Percentiles rank a stretch among this genome's conserved stretches.
These are phyloP conservation scores for Cercophora scortea DNA, from an alignment of 495 filamentous ascomycete genomes.

Conservation along the genomic window DNA sequence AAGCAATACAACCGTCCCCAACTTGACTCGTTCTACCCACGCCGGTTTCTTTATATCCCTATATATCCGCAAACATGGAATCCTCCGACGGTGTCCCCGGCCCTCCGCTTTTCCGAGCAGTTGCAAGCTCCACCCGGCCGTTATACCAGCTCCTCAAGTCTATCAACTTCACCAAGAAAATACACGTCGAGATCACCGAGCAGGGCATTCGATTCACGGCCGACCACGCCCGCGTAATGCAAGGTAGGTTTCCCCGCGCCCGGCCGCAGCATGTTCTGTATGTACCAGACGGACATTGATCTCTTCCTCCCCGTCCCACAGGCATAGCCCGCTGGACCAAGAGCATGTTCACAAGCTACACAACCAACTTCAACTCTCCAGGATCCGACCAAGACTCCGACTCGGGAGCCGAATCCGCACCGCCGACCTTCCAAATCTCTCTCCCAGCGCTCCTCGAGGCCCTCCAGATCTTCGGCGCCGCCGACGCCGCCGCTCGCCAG, in stretches of 20 bases:
- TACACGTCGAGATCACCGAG: slow-evolving; percentile 73
- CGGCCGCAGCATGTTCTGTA: neutral
- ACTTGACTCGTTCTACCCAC: neutral
- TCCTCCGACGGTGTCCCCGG: slow-evolving; percentile 9
- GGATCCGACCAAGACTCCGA: slow-evolving; percentile 12
- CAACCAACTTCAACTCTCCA: slow-evolving; percentile 34
- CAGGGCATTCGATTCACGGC: slow-evolving; percentile 81
- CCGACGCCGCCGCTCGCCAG: slow-evolving; percentile 51
- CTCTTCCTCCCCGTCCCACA: slow-evolving; percentile 13
- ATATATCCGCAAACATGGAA: slow-evolving; percentile 7
- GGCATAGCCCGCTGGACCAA: slow-evolving; percentile 68
- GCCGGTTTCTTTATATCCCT: neutral
- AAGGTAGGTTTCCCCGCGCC: slow-evolving; percentile 43
- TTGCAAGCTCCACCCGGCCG: slow-evolving; percentile 79
- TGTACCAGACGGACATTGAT: neutral
- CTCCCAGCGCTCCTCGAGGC: slow-evolving; percentile 85
- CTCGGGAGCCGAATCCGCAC: slow-evolving; percentile 29
- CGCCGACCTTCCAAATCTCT: slow-evolving; percentile 68
- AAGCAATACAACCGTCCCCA: neutral
- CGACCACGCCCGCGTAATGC: slow-evolving; percentile 77
- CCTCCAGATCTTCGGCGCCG: slow-evolving; percentile 83
- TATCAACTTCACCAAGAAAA: slow-evolving; percentile 71
- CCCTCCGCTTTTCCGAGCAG: slow-evolving; percentile 65
- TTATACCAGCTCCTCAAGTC: slow-evolving; percentile 86
- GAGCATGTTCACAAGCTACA: slow-evolving; percentile 78